Conservation (phyloP, 2,329 filamentous ascomycete genomes). For the Ascochyta clinopodiicola region DNA sequence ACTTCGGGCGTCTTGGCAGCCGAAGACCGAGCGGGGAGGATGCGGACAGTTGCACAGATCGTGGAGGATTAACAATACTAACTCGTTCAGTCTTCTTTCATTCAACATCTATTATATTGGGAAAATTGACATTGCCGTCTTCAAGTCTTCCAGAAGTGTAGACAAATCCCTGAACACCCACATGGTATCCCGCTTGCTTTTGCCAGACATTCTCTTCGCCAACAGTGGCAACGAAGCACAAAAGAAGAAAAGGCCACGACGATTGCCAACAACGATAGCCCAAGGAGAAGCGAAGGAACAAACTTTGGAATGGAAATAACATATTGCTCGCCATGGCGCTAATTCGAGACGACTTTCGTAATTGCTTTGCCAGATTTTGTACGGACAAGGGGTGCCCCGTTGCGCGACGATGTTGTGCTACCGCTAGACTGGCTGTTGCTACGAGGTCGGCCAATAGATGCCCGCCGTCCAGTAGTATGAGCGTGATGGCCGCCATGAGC, state of each 20-base stretch:
- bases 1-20: slow-evolving; percentile 3
- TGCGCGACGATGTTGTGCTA: slow-evolving; percentile 45
- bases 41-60: background rate
- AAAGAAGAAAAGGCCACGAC: background rate
- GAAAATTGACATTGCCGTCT: background rate
- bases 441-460: slow-evolving; percentile 44
- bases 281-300: slow-evolving; percentile 8
- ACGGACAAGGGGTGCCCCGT: slow-evolving; percentile 33
- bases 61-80: background rate
- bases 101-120: slow-evolving; percentile 1
- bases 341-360: slow-evolving; percentile 34
- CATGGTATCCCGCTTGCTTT: background rate
- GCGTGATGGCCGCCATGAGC: slow-evolving; percentile 45
- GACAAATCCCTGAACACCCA: background rate
- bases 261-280: background rate
- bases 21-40: slow-evolving; percentile 2
- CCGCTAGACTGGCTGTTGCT: slow-evolving; percentile 51
- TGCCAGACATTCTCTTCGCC: background rate
- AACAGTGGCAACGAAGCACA: background rate
- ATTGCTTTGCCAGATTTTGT: slow-evolving; percentile 40
- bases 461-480: slow-evolving; percentile 40
- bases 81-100: background rate
- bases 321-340: slow-evolving; percentile 20
- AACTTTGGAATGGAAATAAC: slow-evolving; percentile 12
- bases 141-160: background rate